Base-by-base conservation (phyloP, 805 yeast genomes). In the Sugiyamaella chiloensis region DNA sequence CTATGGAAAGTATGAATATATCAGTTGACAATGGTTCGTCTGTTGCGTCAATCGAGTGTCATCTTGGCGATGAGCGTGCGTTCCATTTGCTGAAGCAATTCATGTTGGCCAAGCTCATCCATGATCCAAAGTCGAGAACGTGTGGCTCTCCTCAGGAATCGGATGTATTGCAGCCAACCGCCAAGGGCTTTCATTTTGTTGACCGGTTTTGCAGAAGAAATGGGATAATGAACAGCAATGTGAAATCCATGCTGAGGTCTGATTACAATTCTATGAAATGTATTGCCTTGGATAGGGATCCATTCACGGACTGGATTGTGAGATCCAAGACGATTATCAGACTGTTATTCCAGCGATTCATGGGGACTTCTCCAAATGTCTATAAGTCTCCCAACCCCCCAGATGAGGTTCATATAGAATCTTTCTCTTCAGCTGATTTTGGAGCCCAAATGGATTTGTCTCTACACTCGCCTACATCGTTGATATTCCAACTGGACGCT, bases 101-200 rank as follows among this genome's bases (percentile, higher is more conserved):
- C 32, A 32, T 58, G 47, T 24, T 21, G 7, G 52, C 60, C 2
- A 49, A 48, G 52, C 64, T 87, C 1, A 55, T 88, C 7, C 96
- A 88, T 60, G 76, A 79, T 11, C 96, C 96, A 0, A 76, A 78
- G 2, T 89, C 85, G 52, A 69, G 91, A 57, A 87, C 96, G 0
- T 61, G 85, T 36, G 53, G 61, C 11, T 66, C 61, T 35, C 72
- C 81, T 4, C 74, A 74, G 43, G 65, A 59, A 0, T 68, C 65
- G 3, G 67, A 71, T 0, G 51, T 70, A 2, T 60, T 87, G 24
- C 97, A 91, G 60, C 96, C 96, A 3, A 87, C 96, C 0, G 89
- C 97, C 0, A 91, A 91, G 60, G 98, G 97, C 1, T 80, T 88
- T 5, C 81, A 88, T 0, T 59, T 87, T 0, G 64, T 90, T 1